Base-by-base conservation (phyloP, 192 early-diverging fungal genomes). In the Diversispora epigaea region DNA sequence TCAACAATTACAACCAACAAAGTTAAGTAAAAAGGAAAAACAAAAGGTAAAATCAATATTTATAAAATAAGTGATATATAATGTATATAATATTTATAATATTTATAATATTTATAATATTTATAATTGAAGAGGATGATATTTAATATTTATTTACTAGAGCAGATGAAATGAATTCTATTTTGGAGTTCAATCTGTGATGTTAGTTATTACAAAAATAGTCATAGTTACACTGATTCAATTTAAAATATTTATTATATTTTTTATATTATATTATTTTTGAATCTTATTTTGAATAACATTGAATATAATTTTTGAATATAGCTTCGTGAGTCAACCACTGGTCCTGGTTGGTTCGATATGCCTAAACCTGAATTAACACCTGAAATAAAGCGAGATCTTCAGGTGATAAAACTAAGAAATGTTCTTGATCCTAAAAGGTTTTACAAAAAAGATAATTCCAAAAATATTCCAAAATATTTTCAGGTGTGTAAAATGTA, bases 341-440 rank as follows among this genome's bases (percentile, higher is more conserved):
- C 52, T 8, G 68, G 50, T 22, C 74, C 84, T 11, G 85, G 87
- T 39, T 98, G 97, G 97, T 99, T 98, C 79, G 91, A 93, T 77
- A 92, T 99, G 88, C 87, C 86, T 47, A 88, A 90, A 21, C 88
- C 93, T 3, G 88, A 91, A 68, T 64, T 99, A 49, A 98, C 97
- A 21, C 88, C 88, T 4, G 95, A 95, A 78, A 63, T 97, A 54
- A 95, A 96, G 75, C 90, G 92, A 6, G 94, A 99, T 77, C 80
- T 99, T 63, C 91, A 93, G 50, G 87, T 98, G 40, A 76, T 99
- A 44, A 91, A 93, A 74, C 82, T 92, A 72, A 88, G 97, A 63
- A 88, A 89, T 77, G 95, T 93, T 4, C 79, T 99, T 11, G 96
- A 99, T 80, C 94, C 94, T 17, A 98, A 95, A 80, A 87, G 92